Evolutionary conservation across 1,284 basidiomycete genomes (phyloP).

Genomic region (Ustilago xerochloae): DNA sequence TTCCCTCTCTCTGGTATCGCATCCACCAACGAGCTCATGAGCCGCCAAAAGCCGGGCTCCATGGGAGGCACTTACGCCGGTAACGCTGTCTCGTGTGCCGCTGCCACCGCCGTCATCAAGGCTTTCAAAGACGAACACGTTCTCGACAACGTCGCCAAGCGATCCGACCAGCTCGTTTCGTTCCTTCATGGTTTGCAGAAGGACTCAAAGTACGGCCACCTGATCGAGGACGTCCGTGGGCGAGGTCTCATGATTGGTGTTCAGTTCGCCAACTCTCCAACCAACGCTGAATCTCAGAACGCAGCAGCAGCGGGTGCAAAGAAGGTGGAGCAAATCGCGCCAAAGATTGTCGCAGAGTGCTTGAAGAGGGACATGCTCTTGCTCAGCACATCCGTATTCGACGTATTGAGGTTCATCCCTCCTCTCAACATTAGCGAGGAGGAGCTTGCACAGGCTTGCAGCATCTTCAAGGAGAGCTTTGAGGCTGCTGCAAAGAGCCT

Average conservation of each 20-base stretch:
- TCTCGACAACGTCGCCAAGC: slow-evolving; percentile 60
- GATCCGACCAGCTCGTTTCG: slow-evolving; percentile 57
- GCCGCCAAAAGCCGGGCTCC: slow-evolving; percentile 80
- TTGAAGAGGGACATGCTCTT: slow-evolving; percentile 61
- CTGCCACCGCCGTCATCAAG: slow-evolving; percentile 56
- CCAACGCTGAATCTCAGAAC: slow-evolving; percentile 25
- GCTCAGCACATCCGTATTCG: slow-evolving; percentile 61
- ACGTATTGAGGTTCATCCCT: slow-evolving; percentile 64
- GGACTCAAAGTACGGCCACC: slow-evolving; percentile 40
- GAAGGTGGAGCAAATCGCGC: slow-evolving; percentile 45
- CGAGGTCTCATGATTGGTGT: slow-evolving; percentile 65
- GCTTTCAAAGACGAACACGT: slow-evolving; percentile 60
- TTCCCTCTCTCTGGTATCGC: slow-evolving; percentile 91
- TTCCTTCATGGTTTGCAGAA: slow-evolving; percentile 48
- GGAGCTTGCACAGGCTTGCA: slow-evolving; percentile 52
- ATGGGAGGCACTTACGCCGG: slow-evolving; percentile 74
- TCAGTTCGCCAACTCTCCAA: slow-evolving; percentile 46
- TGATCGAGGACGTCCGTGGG: slow-evolving; percentile 65
- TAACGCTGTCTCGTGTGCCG: slow-evolving; percentile 64
- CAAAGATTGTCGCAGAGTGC: slow-evolving; percentile 56
- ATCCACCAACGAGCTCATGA: slow-evolving; percentile 83
- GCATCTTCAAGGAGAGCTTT: slow-evolving; percentile 58
- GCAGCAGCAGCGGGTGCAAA: slow-evolving; percentile 6
- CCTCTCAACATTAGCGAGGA: slow-evolving; percentile 60
- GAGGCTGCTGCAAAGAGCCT: slow-evolving; percentile 39